Base-by-base conservation (phyloP, 176 grass and related monocot genomes). In the Themeda triandra region DNA sequence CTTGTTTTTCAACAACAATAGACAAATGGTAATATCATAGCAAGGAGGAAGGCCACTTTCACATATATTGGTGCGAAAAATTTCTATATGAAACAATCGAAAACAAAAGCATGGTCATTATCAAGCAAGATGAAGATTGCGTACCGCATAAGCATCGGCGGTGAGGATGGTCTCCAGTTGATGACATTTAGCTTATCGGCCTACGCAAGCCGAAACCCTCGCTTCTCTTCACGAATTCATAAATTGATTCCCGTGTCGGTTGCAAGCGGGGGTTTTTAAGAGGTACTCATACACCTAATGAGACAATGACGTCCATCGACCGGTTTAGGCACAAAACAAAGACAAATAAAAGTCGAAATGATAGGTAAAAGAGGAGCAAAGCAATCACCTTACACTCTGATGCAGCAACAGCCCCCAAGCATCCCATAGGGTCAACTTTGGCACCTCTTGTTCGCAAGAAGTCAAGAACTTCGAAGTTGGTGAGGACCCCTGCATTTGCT, bases 391-490 rank as follows among this genome's bases (percentile, higher is more conserved):
- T 94, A 81, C 95, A 94, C 74, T 94, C 95, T 29, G 95, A 94
- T 75, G 88, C 88, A 39, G 90, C 72, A 58, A 92, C 94, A 37
- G 86, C 84, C 63, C 94, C 94, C 79, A 97, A 81, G 44, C 94
- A 97, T 46, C 92, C 92, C 90, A 97, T 97, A 15, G 92, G 95
- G 35, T 97, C 90, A 27, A 66, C 85, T 77, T 86, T 93, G n/a
- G 92, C 95, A 21, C 89, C 95, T 88, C 92, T 98, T 49, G 82
- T 82, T 15, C 69, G 87, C 66, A 98, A 75, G 71, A 95, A 95
- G 53, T 98, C 87, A 48, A 93, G 78, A 24, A 98, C 95, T 79
- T 98, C 92, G 19, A 88, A 95, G 67, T 98, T 98, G 51, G 92
- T 98, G 36, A 97, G 87, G 17, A 36, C 3, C 1, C 94, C 92